Conservation (phyloP, 371 early-diverging fungal species). For the Rhizomucor miehei region DNA sequence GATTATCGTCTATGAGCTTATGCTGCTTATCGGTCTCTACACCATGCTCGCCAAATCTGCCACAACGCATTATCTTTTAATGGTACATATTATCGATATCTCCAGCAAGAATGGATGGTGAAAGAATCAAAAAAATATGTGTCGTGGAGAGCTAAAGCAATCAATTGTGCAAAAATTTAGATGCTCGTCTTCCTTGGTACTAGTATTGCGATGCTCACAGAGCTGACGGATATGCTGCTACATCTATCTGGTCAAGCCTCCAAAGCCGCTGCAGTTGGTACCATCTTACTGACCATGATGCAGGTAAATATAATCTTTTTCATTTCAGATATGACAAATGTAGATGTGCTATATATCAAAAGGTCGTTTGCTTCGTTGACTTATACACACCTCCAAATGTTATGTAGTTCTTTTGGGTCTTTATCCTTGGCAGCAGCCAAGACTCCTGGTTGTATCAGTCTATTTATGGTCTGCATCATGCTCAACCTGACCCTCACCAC, state of each 20-base stretch:
- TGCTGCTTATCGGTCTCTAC: conserved; percentile 11
- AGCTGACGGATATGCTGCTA: conserved; percentile 24
- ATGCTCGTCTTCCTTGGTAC: conserved; percentile 54
- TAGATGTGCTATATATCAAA: too few species aligned
- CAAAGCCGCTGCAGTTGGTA: conserved; percentile 55
- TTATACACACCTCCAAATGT: too few species aligned
- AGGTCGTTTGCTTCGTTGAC: too few species aligned
- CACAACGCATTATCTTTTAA: conserved; percentile 13
- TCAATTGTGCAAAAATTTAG: conserved; percentile 20
- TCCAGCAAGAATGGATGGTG: too few species aligned
- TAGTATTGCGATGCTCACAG: conserved; percentile 52
- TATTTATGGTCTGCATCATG: conserved; percentile 8
- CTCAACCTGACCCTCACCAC: not conserved
- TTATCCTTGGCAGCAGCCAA: conserved; percentile 69
- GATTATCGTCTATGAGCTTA: conserved; percentile 22
- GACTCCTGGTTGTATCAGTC: conserved; percentile 47
- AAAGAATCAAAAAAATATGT: not conserved
- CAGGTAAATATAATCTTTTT: conserved; percentile 25
- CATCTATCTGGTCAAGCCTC: conserved; percentile 8
- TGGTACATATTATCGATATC: conserved; percentile 6
- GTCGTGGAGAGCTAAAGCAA: not conserved
- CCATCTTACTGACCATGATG: conserved; percentile 57
- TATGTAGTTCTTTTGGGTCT: conserved; percentile 67
- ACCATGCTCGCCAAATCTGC: conserved; percentile 12
- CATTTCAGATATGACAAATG: not conserved